phyloP scores from a whole-genome alignment of 2,329 filamentous ascomycete species.

The Fusarium odoratissimum region DNA sequence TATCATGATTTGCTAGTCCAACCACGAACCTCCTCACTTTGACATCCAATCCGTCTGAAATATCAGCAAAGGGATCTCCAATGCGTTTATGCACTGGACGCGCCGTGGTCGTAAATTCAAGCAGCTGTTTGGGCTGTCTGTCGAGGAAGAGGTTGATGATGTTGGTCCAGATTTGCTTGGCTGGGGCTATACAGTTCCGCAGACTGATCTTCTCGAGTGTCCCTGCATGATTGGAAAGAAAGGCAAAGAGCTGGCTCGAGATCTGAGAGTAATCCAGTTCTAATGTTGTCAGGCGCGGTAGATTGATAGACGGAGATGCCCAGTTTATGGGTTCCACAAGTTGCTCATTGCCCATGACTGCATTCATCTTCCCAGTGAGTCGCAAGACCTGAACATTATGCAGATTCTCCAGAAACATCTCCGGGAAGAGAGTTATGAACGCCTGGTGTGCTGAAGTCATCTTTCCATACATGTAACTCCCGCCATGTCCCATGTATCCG shows the following conservation, averaged over 20 bases:
- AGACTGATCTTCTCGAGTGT: background rate
- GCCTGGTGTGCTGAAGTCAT: background rate
- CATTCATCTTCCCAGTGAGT: background rate
- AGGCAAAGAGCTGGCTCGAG: background rate
- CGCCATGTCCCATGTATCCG: background rate
- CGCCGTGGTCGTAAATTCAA: background rate
- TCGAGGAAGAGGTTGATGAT: background rate
- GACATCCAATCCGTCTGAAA: background rate
- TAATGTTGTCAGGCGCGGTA: background rate
- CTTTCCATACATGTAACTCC: background rate
- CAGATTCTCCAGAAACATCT: background rate
- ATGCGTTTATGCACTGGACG: background rate
- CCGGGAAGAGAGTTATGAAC: background rate
- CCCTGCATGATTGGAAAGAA: background rate
- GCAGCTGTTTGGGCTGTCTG: background rate
- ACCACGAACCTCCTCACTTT: slow-evolving; percentile 9
- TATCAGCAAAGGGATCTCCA: accelerated
- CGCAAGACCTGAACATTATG: background rate
- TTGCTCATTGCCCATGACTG: background rate
- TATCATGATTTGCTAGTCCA: background rate
- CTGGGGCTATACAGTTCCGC: background rate
- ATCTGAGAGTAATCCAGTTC: slow-evolving; percentile 4
- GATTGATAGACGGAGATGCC: background rate
- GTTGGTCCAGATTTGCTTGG: background rate
- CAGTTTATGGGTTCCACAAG: slow-evolving; percentile 9